A percentile compares a stretch with the other conserved stretches of the same genome.
Evolutionary conservation across 768 basidiomycete genomes (phyloP).

Genomic region (Calocybe cyanea): DNA sequence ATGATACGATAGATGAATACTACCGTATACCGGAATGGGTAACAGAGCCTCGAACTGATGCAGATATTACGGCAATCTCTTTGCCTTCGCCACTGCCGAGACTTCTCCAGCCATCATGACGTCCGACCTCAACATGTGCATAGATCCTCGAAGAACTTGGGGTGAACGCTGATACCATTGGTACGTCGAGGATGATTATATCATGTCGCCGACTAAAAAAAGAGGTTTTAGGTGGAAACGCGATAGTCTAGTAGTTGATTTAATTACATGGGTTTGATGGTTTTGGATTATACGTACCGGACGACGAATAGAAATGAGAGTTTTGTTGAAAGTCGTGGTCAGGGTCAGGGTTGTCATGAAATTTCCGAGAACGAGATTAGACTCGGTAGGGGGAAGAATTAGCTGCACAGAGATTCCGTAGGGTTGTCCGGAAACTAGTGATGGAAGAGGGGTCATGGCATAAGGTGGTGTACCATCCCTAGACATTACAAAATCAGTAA

Average conservation of each 20-base stretch:
- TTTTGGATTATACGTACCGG: conserved; percentile 46
- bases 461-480: conserved; percentile 69
- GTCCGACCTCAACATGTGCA: conserved; percentile 71
- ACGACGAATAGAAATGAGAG: conserved; percentile 55
- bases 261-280: not conserved
- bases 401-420: conserved; percentile 73
- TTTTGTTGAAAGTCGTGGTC: conserved; percentile 56
- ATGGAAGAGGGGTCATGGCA: conserved; percentile 49
- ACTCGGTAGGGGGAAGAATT: conserved; percentile 57
- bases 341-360: conserved; percentile 76
- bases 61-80: conserved; percentile 65
- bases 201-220: conserved; percentile 38
- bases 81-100: conserved; percentile 68
- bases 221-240: conserved; percentile 39
- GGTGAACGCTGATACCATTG: conserved; percentile 53
- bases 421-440: conserved; percentile 56
- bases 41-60: conserved; percentile 58
- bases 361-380: conserved; percentile 75
- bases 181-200: conserved; percentile 46
- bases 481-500: conserved; percentile 9
- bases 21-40: conserved; percentile 71
- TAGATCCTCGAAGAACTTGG: conserved; percentile 42
- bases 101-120: conserved; percentile 68
- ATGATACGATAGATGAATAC: not conserved
- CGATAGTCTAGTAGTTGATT: conserved; percentile 48